Evolutionary conservation across 345 rosid genomes (phyloP).

Genomic region (Brassica incana): DNA sequence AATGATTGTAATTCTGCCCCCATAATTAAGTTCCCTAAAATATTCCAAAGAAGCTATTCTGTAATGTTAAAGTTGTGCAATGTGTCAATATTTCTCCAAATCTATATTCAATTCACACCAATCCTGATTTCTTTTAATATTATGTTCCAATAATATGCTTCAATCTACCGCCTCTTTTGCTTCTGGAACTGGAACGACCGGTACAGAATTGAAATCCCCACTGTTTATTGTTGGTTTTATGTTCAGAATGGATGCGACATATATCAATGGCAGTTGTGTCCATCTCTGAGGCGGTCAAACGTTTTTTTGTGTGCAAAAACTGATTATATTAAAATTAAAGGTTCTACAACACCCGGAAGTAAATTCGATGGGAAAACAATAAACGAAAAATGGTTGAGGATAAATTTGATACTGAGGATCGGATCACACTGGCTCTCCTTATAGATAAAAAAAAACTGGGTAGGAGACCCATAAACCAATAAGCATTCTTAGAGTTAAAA

Average conservation of each 20-base stretch:
- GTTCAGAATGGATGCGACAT: background rate
- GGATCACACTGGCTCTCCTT: too few relatives aligned
- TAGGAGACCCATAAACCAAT: too few relatives aligned
- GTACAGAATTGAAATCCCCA: background rate
- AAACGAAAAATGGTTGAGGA: too few relatives aligned
- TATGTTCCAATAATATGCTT: slow-evolving; percentile 23
- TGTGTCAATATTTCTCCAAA: slow-evolving; percentile 21
- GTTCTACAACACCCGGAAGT: too few relatives aligned
- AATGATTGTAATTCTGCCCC: slow-evolving; percentile 32
- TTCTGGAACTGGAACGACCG: slow-evolving; percentile 19
- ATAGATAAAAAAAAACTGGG: too few relatives aligned
- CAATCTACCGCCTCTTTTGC: slow-evolving; percentile 28
- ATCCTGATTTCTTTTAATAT: background rate
- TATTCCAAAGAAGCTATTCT: slow-evolving; percentile 21
- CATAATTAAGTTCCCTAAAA: slow-evolving; percentile 11
- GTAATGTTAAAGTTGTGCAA: slow-evolving; percentile 27
- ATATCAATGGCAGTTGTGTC: background rate
- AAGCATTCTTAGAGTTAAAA: too few relatives aligned
- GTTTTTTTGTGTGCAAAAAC: background rate
- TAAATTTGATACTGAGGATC: too few relatives aligned
- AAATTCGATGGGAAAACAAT: too few relatives aligned
- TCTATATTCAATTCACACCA: slow-evolving; percentile 17
- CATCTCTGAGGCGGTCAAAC: background rate
- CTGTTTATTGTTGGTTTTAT: background rate
- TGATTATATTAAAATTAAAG: too few relatives aligned